A percentile compares a stretch with the other conserved stretches of the same genome.
Conservation (phyloP, 768 basidiomycete genomes). For the Lentinula sp. region DNA sequence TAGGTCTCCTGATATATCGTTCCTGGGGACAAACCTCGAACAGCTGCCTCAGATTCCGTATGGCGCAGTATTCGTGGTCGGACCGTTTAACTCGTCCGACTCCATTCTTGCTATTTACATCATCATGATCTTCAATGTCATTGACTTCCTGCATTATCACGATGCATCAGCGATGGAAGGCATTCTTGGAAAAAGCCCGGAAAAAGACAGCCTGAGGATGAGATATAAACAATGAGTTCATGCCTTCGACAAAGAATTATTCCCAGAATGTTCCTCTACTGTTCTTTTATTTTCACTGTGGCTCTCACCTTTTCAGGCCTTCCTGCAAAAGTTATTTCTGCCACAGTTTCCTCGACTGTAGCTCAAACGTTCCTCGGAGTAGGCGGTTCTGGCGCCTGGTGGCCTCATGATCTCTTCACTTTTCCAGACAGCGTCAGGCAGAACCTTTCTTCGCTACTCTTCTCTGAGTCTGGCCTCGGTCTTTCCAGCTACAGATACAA, state of each 20-base stretch:
- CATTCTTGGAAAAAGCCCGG: background rate
- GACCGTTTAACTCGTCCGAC: background rate
- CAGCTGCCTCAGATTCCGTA: background rate
- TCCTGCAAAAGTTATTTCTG: background rate
- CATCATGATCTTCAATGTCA: background rate
- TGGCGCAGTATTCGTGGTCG: background rate
- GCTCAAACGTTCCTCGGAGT: slow-evolving; percentile 22
- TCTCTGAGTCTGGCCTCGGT: slow-evolving; percentile 30
- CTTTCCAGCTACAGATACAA: slow-evolving; percentile 38
- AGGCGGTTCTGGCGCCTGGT: slow-evolving; percentile 42
- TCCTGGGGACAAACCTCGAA: background rate
- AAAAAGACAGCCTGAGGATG: background rate
- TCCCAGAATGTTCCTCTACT: slow-evolving; percentile 1
- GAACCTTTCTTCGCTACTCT: slow-evolving; percentile 33
- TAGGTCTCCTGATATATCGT: background rate
- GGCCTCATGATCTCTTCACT: slow-evolving; percentile 34
- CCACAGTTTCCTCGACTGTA: slow-evolving; percentile 7
- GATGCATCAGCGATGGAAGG: background rate
- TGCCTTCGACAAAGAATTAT: background rate
- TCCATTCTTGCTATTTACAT: background rate
- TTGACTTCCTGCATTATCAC: background rate
- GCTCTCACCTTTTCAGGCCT: background rate
- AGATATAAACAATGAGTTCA: background rate
- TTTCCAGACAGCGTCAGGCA: slow-evolving; percentile 34
- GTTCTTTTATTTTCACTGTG: background rate